Base-by-base conservation (phyloP, 352 stramenopile species). In the Phytophthora sp. region DNA sequence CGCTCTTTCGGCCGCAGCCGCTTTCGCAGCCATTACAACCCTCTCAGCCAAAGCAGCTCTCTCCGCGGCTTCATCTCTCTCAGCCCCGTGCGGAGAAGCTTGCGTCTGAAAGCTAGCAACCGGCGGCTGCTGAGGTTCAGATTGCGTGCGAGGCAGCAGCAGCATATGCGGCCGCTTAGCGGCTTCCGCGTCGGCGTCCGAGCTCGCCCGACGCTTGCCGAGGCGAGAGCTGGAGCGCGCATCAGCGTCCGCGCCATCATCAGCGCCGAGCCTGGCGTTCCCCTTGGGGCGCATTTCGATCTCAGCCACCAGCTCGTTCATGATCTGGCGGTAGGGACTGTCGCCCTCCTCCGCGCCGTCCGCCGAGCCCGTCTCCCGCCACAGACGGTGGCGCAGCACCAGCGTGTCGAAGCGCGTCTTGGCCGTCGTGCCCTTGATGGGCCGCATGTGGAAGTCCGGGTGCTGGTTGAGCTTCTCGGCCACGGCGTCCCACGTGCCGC, bases 341-440 rank as follows among this genome's bases (percentile, higher is more conserved):
- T 58, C 34, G 9, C 21, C 1, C 12, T 66, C 55, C 12, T 58
- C 42, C 5, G 37, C 26, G 5, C 18, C 38, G 10, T 57, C 38
- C 0, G 21, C 17, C 31, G 11, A 31, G 0, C 20, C 37, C 20
- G 20, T 38, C 23, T 62, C 44, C 38, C 58, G 42, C 63, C 48
- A 72, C 12, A 55, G n/a, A 17, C 63, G 55, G 50, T 72, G 63
- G 17, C 52, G 35, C 11, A n/a, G 3, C 28, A 72, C 26, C 2
- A 72, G 21, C 11, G 56, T 72, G 30, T 72, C 63, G 21, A 72
- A 67, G 15, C 56, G 49, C 37, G 63, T 35, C 26, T 72, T 72
- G 11, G 63, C 63, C 2, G 63, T 72, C 23, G 63, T 67, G 35
- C 63, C 63, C 20, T 66, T 66, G 13, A 72, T 63, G 9, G 63